Evolutionary conservation across 2,329 filamentous ascomycete species (phyloP), one percentile per base, ranked within the genome.

Genomic region (Metarhizium guizhouense): DNA sequence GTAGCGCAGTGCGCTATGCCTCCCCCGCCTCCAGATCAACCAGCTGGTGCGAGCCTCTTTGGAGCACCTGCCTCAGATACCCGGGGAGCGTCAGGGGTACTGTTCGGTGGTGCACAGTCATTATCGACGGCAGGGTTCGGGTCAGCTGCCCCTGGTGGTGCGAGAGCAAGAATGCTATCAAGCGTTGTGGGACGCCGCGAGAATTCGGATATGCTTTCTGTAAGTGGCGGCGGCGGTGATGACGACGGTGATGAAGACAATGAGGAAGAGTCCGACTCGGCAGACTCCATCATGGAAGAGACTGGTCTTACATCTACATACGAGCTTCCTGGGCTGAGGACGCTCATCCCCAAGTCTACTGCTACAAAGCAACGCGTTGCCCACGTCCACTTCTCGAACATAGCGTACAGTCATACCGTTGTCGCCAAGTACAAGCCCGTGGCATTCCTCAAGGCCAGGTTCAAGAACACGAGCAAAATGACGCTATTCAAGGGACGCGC

Each of bases 381-480:
- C 0, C 75, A 77, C 51, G 67, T 82, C 51, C 62, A 68, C 3
- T 77, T 82, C 56, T 65, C 70, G 18, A 68, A 72, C 54, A 68
- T 83, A 20, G 60, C 65, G 32, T 81, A 83, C 65, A 75, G 72
- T 48, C 76, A 81, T 65, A 77, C 79, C 48, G 67, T 81, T 36
- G 74, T 84, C 7, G 76, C 80, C 53, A 84, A 84, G 67, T 76
- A 81, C 59, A 77, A 77, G 57, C 73, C 77, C 1, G 76, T 72
- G 3, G 81, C 81, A 2, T 83, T 80, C 68, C 73, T 84, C 50
- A 76, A 78, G 57, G 79, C 79, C 30, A 72, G 72, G 50, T 64
- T 84, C 34, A 72, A 70, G 47, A 84, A 84, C 63, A 68, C 68
- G 6, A 78, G 74, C 58, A 74, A 72, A 56, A 72, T 82, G 52